A percentile compares a stretch with the other conserved stretches of the same genome.
phyloP scores from a whole-genome alignment of 768 basidiomycete genomes.

The Kockovaella imperatae region DNA sequence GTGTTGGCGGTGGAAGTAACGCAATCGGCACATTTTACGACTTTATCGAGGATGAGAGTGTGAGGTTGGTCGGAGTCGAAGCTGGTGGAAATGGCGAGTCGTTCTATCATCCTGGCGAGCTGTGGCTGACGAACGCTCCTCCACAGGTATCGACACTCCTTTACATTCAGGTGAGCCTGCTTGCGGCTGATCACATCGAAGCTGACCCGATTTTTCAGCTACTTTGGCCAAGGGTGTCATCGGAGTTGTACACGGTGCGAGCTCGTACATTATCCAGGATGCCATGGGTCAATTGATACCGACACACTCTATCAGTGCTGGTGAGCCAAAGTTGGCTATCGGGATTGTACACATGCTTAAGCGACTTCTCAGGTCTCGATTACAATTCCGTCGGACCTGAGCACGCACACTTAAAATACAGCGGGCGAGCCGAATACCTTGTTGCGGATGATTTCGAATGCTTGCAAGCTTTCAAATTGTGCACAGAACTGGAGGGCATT shows the following conservation, averaged over 20 bases:
- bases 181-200: background rate
- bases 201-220: slow-evolving; percentile 47
- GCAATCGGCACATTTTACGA: slow-evolving; percentile 97
- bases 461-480: slow-evolving; percentile 79
- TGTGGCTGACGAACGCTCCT: background rate
- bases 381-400: slow-evolving; percentile 78
- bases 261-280: slow-evolving; percentile 90
- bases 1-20: slow-evolving; percentile 95
- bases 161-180: slow-evolving; percentile 55
- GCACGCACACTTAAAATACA: slow-evolving; percentile 94
- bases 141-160: slow-evolving; percentile 64
- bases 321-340: slow-evolving; percentile 15
- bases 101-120: background rate
- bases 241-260: slow-evolving; percentile 86
- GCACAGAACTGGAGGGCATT: slow-evolving; percentile 90
- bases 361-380: slow-evolving; percentile 18
- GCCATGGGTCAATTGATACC: slow-evolving; percentile 86
- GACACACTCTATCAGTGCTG: slow-evolving; percentile 86
- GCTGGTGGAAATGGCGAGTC: slow-evolving; percentile 86
- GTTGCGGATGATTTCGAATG: slow-evolving; percentile 91
- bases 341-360: background rate
- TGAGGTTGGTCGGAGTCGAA: slow-evolving; percentile 86
- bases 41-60: slow-evolving; percentile 80
- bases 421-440: slow-evolving; percentile 84
- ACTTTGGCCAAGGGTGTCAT: slow-evolving; percentile 84